These are phyloP conservation scores for Trichoderma lentiforme DNA, from an alignment of 2,329 filamentous ascomycete species.

Conservation along the genomic window DNA sequence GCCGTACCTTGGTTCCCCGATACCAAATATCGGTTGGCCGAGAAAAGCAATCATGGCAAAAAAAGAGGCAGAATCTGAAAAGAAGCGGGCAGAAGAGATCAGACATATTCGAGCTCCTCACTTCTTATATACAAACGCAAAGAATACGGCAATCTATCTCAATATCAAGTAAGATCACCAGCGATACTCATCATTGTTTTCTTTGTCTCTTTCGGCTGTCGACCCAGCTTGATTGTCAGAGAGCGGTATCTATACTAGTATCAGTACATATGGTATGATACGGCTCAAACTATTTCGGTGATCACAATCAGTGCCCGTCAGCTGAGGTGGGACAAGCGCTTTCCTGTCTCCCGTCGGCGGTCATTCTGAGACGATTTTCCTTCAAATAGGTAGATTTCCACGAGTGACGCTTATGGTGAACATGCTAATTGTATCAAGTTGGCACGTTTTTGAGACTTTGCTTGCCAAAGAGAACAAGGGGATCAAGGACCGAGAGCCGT, in stretches of 20 bases:
- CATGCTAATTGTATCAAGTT: background rate
- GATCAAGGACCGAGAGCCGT: slow-evolving; percentile 3
- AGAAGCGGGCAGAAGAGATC: background rate
- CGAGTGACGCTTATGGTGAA: background rate
- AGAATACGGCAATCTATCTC: background rate
- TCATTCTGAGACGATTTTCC: background rate
- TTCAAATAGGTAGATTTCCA: background rate
- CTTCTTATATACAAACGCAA: background rate
- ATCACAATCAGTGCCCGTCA: background rate
- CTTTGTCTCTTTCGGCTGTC: background rate
- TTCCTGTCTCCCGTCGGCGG: background rate
- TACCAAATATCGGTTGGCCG: background rate
- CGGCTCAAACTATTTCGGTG: background rate
- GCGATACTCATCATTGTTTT: background rate
- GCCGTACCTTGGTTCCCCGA: background rate
- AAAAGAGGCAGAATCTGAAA: background rate
- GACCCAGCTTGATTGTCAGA: background rate
- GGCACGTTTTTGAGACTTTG: background rate
- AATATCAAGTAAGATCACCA: background rate
- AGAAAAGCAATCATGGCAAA: background rate
- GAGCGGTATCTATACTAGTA: background rate
- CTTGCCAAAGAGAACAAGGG: background rate
- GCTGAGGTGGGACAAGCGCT: background rate
- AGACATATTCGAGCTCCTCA: background rate
- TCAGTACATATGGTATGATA: background rate